Percentiles rank a stretch among this genome's conserved stretches.
Evolutionary conservation across 306 rosid genomes (phyloP).

Genomic region (Lithocarpus polystachyus): DNA sequence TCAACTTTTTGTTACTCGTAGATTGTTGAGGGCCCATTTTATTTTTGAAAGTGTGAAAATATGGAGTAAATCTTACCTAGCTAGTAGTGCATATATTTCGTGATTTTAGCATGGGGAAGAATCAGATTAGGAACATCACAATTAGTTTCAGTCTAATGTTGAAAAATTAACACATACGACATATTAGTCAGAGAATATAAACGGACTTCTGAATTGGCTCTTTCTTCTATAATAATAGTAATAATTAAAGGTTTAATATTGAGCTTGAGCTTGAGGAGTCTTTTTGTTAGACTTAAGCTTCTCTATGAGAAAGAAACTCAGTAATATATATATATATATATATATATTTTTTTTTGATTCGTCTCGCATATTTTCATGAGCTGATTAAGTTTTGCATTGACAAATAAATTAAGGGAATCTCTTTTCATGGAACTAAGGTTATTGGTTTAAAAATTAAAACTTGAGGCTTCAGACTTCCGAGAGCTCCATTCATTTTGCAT

Average conservation of each 20-base stretch:
- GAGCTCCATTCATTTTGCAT: not conserved
- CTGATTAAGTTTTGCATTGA: not conserved
- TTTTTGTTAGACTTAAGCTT: not conserved
- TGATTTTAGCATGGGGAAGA: not conserved
- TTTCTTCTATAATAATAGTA: not conserved
- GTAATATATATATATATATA: not conserved
- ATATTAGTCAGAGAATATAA: not conserved
- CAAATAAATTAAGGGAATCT: not conserved
- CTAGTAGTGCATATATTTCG: not conserved
- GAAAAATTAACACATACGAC: not conserved
- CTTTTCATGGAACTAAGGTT: too few species aligned
- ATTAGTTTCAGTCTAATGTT: not conserved
- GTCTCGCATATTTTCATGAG: not conserved
- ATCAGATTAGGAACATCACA: not conserved
- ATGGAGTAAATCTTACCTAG: too few species aligned
- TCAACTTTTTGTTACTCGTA: slow-evolving; percentile 37
- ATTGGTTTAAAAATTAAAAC: too few species aligned
- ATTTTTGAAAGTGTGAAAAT: too few species aligned
- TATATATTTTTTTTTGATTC: too few species aligned
- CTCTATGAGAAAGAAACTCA: not conserved
- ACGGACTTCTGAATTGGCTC: not conserved
- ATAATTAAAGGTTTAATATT: not conserved
- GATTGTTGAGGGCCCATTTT: slow-evolving; percentile 27
- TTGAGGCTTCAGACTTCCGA: not conserved
- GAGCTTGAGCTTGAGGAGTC: not conserved